Conservation (phyloP, 2,329 filamentous ascomycete genomes). For the Monosporascus sp. region DNA sequence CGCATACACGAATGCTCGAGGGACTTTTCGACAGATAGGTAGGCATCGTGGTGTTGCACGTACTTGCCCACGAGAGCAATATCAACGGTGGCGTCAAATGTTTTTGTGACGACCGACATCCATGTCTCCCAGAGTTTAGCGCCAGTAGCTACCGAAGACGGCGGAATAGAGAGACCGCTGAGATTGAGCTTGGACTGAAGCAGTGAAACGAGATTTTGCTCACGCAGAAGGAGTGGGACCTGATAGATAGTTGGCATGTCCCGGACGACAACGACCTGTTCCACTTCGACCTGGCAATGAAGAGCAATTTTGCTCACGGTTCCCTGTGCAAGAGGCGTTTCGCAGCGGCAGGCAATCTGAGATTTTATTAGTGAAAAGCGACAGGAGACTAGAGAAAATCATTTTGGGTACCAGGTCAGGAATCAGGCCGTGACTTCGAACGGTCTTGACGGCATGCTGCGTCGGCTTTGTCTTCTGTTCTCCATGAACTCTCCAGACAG, state of each 20-base stretch:
- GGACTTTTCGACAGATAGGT: conserved; percentile 77
- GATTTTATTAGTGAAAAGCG: conserved; percentile 10
- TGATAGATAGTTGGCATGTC: conserved; percentile 91
- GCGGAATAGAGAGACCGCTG: conserved; percentile 47
- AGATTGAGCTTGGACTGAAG: conserved; percentile 63
- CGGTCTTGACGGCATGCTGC: conserved; percentile 79
- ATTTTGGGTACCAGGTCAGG: conserved; percentile 57
- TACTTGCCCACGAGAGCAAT: conserved; percentile 96
- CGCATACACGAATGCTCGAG: conserved; percentile 90
- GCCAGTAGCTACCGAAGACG: conserved; percentile 56
- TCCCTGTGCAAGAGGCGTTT: conserved; percentile 63
- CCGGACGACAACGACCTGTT: conserved; percentile 84
- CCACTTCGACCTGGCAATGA: conserved; percentile 78
- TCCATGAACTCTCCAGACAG: conserved; percentile 27
- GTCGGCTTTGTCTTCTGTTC: conserved; percentile 98
- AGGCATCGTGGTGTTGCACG: conserved; percentile 75
- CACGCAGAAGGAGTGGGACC: conserved; percentile 83
- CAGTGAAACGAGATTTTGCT: conserved; percentile 69
- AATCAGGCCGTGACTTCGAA: conserved; percentile 72
- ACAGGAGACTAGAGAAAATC: conserved; percentile 1
- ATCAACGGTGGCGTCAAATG: conserved; percentile 62
- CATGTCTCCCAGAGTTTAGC: conserved; percentile 68
- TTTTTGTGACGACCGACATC: conserved; percentile 64
- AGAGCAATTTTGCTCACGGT: conserved; percentile 84
- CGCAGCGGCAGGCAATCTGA: conserved; percentile 88